These are phyloP conservation scores for Fagus crenata DNA, from an alignment of 306 rosid genomes.

Conservation along the genomic window DNA sequence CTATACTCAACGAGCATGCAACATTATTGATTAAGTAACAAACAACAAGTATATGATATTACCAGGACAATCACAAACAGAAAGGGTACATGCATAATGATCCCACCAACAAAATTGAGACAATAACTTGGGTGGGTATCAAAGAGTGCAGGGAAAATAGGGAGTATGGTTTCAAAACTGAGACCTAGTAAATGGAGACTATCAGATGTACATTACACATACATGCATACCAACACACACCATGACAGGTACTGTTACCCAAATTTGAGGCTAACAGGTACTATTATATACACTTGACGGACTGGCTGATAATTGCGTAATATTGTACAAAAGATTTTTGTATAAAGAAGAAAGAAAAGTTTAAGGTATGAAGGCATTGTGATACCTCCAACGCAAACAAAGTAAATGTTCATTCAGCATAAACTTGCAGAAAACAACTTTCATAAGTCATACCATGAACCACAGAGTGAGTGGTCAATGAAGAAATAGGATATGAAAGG, in stretches of 20 bases:
- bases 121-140: neutral
- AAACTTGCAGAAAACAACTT: neutral
- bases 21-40: neutral
- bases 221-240: neutral
- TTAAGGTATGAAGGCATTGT: neutral
- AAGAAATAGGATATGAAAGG: neutral
- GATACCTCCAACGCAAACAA: neutral
- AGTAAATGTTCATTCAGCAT: neutral
- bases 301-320: neutral
- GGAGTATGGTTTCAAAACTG: neutral
- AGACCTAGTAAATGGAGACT: neutral
- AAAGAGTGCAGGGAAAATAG: neutral
- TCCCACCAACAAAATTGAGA: neutral
- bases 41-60: neutral
- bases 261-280: too few relatives aligned
- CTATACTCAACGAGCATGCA: neutral
- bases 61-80: neutral
- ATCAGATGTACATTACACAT: neutral
- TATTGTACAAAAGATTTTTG: neutral
- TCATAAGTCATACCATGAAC: neutral
- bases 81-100: neutral
- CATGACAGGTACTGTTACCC: neutral
- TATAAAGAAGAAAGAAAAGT: neutral
- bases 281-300: too few relatives aligned
- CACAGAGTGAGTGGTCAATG: neutral